Evolutionary conservation across 2,329 filamentous ascomycete genomes (phyloP).

Genomic region (Immersiporthe knoxdaviesiana): DNA sequence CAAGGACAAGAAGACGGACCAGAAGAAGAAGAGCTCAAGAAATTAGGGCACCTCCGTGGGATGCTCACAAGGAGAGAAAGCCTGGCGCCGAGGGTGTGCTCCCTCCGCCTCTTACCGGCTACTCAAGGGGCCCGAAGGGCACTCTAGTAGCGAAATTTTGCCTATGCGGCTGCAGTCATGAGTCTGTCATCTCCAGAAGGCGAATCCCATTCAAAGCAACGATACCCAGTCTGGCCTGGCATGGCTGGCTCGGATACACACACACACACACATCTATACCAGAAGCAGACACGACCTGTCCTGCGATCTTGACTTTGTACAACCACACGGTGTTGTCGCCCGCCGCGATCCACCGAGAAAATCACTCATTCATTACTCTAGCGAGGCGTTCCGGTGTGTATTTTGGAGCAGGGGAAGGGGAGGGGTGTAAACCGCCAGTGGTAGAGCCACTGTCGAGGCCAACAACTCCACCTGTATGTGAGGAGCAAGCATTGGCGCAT

Average conservation of each 20-base stretch:
- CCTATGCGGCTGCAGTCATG: neutral
- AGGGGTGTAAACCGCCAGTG: neutral
- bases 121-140: neutral
- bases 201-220: too few relatives aligned
- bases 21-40: slow-evolving; percentile 5
- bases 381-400: slow-evolving; percentile 10
- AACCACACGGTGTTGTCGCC: neutral
- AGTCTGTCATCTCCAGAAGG: neutral
- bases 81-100: neutral
- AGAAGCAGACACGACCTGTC: neutral
- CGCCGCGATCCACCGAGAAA: neutral
- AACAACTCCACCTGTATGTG: neutral
- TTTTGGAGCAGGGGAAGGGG: neutral
- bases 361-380: neutral
- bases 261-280: neutral
- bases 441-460: neutral
- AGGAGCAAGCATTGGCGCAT: neutral
- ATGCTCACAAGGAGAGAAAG: neutral
- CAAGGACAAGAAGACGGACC: slow-evolving; percentile 6
- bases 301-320: neutral
- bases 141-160: neutral
- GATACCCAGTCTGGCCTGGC: neutral
- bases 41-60: neutral
- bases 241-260: neutral
- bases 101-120: neutral